phyloP scores from a whole-genome alignment of 2,329 filamentous ascomycete genomes.

The Aspergillus fumigatus region DNA sequence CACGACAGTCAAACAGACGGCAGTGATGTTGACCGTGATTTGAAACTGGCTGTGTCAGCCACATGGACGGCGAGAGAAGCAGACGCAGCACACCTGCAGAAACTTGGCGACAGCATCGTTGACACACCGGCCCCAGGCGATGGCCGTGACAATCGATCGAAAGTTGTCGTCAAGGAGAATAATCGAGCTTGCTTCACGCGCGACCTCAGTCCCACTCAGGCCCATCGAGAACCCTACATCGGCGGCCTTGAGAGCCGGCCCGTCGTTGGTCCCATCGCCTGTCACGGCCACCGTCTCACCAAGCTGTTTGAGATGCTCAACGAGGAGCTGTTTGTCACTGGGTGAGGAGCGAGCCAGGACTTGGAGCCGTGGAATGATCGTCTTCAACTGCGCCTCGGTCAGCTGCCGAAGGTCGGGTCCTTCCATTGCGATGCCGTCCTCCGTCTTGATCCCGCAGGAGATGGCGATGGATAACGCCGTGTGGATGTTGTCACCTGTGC shows the following conservation, averaged over 20 bases:
- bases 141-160: conserved; percentile 59
- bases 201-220: conserved; percentile 62
- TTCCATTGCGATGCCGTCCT: conserved; percentile 62
- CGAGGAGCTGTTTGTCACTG: conserved; percentile 63
- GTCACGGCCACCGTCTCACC: conserved; percentile 61
- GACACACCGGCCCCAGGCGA: conserved; percentile 65
- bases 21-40: conserved; percentile 84
- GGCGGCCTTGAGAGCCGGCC: conserved; percentile 60
- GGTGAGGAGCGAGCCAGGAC: conserved; percentile 63
- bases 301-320: conserved; percentile 56
- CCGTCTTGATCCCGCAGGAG: conserved; percentile 64
- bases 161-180: conserved; percentile 66
- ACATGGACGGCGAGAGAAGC: no score
- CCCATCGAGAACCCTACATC: conserved; percentile 68
- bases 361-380: conserved; percentile 55
- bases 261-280: conserved; percentile 64
- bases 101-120: conserved; percentile 67
- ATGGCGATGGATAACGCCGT: conserved; percentile 69
- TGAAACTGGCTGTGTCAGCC: conserved; percentile 39
- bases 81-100: conserved; percentile 33
- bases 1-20: conserved; percentile 81
- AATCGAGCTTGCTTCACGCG: conserved; percentile 64
- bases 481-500: conserved; percentile 55
- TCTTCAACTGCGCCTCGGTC: conserved; percentile 55
- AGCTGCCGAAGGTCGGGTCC: conserved; percentile 63